Base-by-base conservation (phyloP, 2,329 filamentous ascomycete genomes). In the Scopulariopsis brevicaulis region DNA sequence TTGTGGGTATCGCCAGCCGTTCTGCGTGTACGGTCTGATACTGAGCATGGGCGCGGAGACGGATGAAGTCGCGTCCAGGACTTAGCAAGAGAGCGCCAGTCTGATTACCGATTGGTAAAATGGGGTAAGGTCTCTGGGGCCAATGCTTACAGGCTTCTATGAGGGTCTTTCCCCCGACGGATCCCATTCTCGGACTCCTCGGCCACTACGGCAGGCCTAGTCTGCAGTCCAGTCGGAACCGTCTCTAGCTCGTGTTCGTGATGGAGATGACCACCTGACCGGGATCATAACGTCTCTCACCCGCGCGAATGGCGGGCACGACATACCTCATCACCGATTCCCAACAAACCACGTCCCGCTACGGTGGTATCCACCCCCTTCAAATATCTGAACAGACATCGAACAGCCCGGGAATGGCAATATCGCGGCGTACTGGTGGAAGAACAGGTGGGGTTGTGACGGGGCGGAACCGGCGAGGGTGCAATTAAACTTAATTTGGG, bases 401-500 rank as follows among this genome's bases (percentile, higher is more conserved):
- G n/a, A 50, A 11, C 18, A 11, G n/a, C 20, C 20, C 20, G 20
- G 46, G 46, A 12, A 24, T 11, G 8, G n/a, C 46, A 24, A 22
- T 24, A 24, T 50, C 5, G 8, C 46, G 43, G 2, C 18, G 24
- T 15, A 22, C 22, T 34, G 8, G 18, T 15, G 5, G 25, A 37
- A 11, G 22, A 50, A n/a, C 46, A 24, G 46, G 46, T 20, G 46
- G 22, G 10, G 40, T 48, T 40, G 32, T 22, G 20, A 43, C 35
- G 18, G 12, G 50, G 51, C 8, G 28, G 28, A 8, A 8, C 28
- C 8, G 28, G 28, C 4, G 28, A 32, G 28, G 4, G 28, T 32
- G 28, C 37, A 58, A 58, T 58, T 58, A 58, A 58, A 51, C 51
- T 58, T 58, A 58, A 58, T 58, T 50, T 32, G 37, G 46, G 56